Conservation (phyloP, 495 filamentous ascomycete species). For the Achaetomiella virescens region DNA sequence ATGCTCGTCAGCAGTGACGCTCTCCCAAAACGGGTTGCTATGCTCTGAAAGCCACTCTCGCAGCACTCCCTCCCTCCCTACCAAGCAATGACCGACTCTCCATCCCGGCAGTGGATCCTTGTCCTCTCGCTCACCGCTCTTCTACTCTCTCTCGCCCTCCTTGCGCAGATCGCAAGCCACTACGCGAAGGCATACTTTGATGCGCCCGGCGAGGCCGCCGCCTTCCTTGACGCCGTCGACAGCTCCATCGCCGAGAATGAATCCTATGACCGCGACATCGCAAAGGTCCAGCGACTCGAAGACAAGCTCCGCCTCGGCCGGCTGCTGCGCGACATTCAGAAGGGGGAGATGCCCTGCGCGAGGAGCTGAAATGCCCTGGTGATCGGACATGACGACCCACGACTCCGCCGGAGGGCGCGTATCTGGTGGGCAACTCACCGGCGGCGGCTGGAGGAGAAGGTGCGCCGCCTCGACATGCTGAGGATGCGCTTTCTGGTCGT, state of each 20-base stretch:
- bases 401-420: slow-evolving; percentile 38
- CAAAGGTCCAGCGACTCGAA: slow-evolving; percentile 44
- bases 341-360: slow-evolving; percentile 48
- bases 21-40: neutral
- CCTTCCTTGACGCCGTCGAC: slow-evolving; percentile 46
- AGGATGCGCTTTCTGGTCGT: slow-evolving; percentile 53
- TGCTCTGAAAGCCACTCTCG: slow-evolving; percentile 2
- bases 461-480: slow-evolving; percentile 54
- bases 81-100: slow-evolving; percentile 32
- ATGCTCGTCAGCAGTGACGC: neutral
- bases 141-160: slow-evolving; percentile 38
- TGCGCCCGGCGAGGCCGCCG: slow-evolving; percentile 43
- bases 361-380: slow-evolving; percentile 43
- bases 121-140: slow-evolving; percentile 44
- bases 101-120: slow-evolving; percentile 39
- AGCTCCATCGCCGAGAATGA: slow-evolving; percentile 46
- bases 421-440: slow-evolving; percentile 45
- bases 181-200: slow-evolving; percentile 43
- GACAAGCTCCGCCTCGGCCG: slow-evolving; percentile 46
- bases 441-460: slow-evolving; percentile 41
- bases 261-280: slow-evolving; percentile 49
- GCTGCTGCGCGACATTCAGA: slow-evolving; percentile 49
- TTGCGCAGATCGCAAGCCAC: slow-evolving; percentile 35
- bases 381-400: slow-evolving; percentile 37
- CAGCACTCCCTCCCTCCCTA: slow-evolving; percentile 3